A percentile compares a stretch with the other conserved stretches of the same genome.
Evolutionary conservation across 306 rosid genomes (phyloP).

Genomic region (Rosa rugosa): DNA sequence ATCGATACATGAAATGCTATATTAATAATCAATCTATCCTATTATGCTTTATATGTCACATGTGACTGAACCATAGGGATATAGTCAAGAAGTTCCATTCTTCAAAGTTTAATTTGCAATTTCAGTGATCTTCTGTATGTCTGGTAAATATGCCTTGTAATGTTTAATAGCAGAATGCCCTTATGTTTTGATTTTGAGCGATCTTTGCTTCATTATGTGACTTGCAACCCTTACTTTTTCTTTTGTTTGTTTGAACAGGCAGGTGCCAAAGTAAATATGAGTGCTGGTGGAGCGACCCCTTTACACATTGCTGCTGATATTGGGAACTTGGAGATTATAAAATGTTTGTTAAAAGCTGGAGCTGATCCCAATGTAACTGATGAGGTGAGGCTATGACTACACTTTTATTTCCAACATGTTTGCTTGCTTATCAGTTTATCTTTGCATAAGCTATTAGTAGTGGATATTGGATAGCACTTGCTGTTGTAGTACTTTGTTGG

Average conservation of each 20-base stretch:
- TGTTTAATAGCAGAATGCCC: neutral
- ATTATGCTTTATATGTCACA: neutral
- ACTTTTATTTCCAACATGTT: neutral
- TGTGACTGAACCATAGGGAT: neutral
- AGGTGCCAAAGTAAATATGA: conserved; percentile 78
- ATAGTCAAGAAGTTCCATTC: neutral
- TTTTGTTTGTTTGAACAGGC: conserved; percentile 51
- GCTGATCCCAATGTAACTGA: conserved; percentile 77
- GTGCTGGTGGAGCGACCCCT: conserved; percentile 95
- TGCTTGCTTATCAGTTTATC: neutral
- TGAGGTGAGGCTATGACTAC: conserved; percentile 51
- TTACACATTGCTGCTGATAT: conserved; percentile 84
- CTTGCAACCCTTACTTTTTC: conserved; percentile 20
- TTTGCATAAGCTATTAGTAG: neutral
- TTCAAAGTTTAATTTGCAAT: neutral
- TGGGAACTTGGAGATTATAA: conserved; percentile 63
- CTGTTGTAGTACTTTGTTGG: neutral
- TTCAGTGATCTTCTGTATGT: neutral
- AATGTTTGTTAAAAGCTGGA: conserved; percentile 75
- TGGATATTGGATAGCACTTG: neutral
- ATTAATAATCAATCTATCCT: neutral
- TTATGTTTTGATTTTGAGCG: neutral
- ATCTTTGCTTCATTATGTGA: neutral
- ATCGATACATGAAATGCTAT: neutral
- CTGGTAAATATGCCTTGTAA: neutral